A percentile compares a stretch with the other conserved stretches of the same genome.
Evolutionary conservation across 495 filamentous ascomycete species (phyloP).

Genomic region (Podospora anserina): DNA sequence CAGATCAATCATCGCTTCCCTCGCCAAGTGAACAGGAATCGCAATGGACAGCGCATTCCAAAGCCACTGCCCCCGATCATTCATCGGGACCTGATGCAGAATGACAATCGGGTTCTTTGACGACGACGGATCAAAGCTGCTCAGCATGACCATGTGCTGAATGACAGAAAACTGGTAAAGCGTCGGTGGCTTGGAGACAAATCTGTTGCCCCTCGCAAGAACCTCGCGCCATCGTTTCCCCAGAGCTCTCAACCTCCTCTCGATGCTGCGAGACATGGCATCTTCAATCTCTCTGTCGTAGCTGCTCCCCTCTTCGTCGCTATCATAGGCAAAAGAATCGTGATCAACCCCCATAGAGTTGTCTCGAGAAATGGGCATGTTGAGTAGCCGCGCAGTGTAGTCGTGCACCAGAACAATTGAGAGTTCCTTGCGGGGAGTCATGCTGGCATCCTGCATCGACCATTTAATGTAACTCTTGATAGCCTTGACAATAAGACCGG

Average conservation of each 20-base stretch:
- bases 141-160: conserved; percentile 30
- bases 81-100: conserved; percentile 24
- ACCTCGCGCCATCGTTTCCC: conserved; percentile 22
- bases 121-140: conserved; percentile 25
- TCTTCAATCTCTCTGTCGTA: conserved; percentile 12
- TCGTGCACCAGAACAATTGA: conserved; percentile 22
- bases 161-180: conserved; percentile 31
- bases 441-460: conserved; percentile 25
- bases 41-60: conserved; percentile 36
- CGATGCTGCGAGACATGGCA: conserved; percentile 20
- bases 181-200: conserved; percentile 23
- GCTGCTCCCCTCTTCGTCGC: neutral
- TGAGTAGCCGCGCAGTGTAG: conserved; percentile 19
- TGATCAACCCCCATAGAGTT: conserved; percentile 4
- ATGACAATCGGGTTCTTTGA: conserved; percentile 21
- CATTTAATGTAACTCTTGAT: conserved; percentile 29
- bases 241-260: conserved; percentile 18
- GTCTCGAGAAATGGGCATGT: neutral
- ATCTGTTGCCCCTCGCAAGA: conserved; percentile 11
- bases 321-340: neutral
- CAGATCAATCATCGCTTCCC: conserved; percentile 21
- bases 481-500: conserved; percentile 20
- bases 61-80: conserved; percentile 30
- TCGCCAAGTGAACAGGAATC: conserved; percentile 28
- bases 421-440: conserved; percentile 14